Conservation (phyloP, 345 rosid species). For the Euclidium syriacum region DNA sequence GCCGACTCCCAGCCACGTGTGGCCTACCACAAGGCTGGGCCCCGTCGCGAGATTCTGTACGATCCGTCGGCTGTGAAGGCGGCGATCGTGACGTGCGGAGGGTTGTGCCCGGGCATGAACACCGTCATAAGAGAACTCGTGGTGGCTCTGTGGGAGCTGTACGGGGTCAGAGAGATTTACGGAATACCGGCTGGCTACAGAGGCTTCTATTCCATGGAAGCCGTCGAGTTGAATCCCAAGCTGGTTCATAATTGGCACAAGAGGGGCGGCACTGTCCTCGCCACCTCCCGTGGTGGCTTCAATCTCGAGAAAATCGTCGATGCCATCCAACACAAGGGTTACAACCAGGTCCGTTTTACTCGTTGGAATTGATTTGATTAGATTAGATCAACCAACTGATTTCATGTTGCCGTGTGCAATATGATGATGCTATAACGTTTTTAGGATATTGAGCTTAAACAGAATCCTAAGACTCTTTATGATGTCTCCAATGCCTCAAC, state of each 20-base stretch:
- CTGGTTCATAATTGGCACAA: slow-evolving; percentile 65
- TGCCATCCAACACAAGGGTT: slow-evolving; percentile 49
- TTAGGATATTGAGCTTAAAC: not conserved
- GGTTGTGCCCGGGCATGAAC: slow-evolving; percentile 88
- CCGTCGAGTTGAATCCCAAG: slow-evolving; percentile 52
- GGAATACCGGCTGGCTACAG: slow-evolving; percentile 83
- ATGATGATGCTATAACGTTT: too few species aligned
- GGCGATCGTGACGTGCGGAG: slow-evolving; percentile 84
- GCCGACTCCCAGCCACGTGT: slow-evolving; percentile 17
- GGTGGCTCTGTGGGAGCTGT: slow-evolving; percentile 77
- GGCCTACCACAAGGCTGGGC: slow-evolving; percentile 75
- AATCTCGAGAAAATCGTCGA: slow-evolving; percentile 63
- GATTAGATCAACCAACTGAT: too few species aligned
- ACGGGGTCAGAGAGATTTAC: slow-evolving; percentile 64
- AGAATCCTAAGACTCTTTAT: not conserved
- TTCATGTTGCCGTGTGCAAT: not conserved
- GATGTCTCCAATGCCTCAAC: not conserved
- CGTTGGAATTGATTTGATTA: not conserved
- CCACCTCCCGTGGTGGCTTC: slow-evolving; percentile 83
- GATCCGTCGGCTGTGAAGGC: slow-evolving; percentile 42
- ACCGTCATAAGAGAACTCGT: slow-evolving; percentile 87
- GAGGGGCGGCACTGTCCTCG: slow-evolving; percentile 79
- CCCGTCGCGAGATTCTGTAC: slow-evolving; percentile 49
- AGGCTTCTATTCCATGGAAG: slow-evolving; percentile 67
- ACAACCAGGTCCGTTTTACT: slow-evolving; percentile 51